These are phyloP conservation scores for Lecanicillium sp. DNA, from an alignment of 2,329 filamentous ascomycete genomes.

Conservation along the genomic window DNA sequence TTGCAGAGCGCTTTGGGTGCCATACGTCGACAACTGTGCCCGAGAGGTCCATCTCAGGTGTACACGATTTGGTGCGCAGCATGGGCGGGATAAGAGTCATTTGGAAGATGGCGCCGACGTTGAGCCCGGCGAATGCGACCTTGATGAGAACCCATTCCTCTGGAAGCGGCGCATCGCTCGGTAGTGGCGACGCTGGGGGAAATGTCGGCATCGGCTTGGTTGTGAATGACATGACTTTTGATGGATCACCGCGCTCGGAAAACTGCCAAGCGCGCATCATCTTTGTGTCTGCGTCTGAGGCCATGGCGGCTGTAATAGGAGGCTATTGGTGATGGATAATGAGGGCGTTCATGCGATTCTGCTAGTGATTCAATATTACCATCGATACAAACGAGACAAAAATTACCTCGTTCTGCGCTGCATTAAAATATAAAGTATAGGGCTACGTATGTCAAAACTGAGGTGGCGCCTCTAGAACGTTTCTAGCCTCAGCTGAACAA, in stretches of 20 bases:
- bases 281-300: background rate
- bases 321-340: background rate
- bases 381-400: background rate
- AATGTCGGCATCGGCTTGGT: slow-evolving; percentile 15
- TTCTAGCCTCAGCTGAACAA: no score
- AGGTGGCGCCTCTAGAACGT: no score
- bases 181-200: slow-evolving; percentile 19
- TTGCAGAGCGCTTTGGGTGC: slow-evolving; percentile 15
- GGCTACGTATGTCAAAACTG: no score
- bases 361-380: background rate
- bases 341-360: background rate
- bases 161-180: slow-evolving; percentile 16
- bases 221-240: slow-evolving; percentile 18
- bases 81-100: slow-evolving; percentile 32
- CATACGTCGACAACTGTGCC: slow-evolving; percentile 30
- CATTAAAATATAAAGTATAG: no score
- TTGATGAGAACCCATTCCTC: slow-evolving; percentile 31
- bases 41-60: slow-evolving; percentile 36
- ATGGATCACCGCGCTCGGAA: slow-evolving; percentile 18
- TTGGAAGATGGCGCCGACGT: slow-evolving; percentile 33
- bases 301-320: background rate
- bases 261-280: slow-evolving; percentile 21
- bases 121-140: slow-evolving; percentile 35
- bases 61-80: slow-evolving; percentile 24
- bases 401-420: no score